Evolutionary conservation across 2,329 filamentous ascomycete genomes (phyloP), one percentile per base, ranked within the genome.

Genomic region (Fusarium hostae): DNA sequence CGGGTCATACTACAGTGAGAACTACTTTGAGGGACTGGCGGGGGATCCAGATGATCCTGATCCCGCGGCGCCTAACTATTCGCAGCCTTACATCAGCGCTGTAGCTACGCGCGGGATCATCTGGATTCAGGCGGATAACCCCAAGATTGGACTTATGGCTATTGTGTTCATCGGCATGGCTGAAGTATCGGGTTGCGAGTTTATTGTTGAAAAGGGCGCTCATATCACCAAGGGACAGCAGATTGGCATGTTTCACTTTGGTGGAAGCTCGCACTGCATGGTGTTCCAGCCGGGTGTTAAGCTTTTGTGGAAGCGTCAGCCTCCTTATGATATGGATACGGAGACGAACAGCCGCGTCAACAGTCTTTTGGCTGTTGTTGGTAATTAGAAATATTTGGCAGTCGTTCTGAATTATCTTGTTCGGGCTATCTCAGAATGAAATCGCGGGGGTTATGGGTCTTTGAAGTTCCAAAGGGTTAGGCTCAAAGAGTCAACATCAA

Each of bases 161-260:
- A 40, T 67, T 44, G 62, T 66, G 1, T 54, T 54, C 0, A 55
- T 66, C 0, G 64, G 64, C 0, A 67, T 67, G 64, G 64, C 54
- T 5, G 64, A 67, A 9, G 62, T 66, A 0, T 39, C 54, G 0
- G 37, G 35, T 8, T 67, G 64, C 10, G 32, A 66, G 10, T 61
- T 67, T 8, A 55, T 44, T 1, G 48, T 67, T 12, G 8, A 10
- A 0, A 10, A 24, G 1, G 24, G 15, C 1, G 9, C 40, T 1
- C 12, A 7, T 3, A 34, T 67, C 0, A 26, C 15, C 0, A 67
- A 67, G 6, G 64, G 55, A 1, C 18, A 67, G 9, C 24, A 61
- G 13, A 52, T 67, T 6, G 64, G 64, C 11, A 67, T 61, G 62
- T 67, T 67, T 13, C 64, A 67, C 28, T 67, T 66, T 20, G 64